Evolutionary conservation across 305 asterid genomes (phyloP).

Genomic region (Fraxinus velutina): DNA sequence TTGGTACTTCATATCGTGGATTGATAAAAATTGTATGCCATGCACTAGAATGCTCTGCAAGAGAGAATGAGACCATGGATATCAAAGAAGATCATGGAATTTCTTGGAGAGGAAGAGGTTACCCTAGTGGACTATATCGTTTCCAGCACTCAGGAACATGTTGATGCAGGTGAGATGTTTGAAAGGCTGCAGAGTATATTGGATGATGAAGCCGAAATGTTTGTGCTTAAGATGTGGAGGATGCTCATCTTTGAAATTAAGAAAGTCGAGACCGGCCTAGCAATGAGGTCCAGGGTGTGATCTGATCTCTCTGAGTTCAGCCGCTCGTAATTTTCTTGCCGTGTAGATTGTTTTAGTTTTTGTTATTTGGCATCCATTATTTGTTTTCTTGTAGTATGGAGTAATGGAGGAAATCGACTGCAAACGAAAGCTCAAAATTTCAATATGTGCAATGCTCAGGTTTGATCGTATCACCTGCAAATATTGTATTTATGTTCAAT

Average conservation of each 20-base stretch:
- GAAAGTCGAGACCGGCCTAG: conserved; percentile 84
- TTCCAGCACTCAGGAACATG: conserved; percentile 91
- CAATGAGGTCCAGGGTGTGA: conserved; percentile 56
- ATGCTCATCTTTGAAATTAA: conserved; percentile 98
- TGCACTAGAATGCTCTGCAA: conserved; percentile 64
- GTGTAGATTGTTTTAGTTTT: not conserved
- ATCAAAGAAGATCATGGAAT: conserved; percentile 87
- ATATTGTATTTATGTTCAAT: not conserved
- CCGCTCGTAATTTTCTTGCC: conserved; percentile 7
- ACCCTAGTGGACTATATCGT: conserved; percentile 86
- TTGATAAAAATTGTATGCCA: conserved; percentile 4
- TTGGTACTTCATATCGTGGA: not conserved
- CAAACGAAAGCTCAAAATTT: not conserved
- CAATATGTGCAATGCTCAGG: not conserved
- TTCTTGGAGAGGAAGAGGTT: conserved; percentile 90
- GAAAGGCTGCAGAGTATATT: conserved; percentile 83
- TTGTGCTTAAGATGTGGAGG: conserved; percentile 99
- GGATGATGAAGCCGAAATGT: conserved; percentile 99
- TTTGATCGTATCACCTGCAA: not conserved
- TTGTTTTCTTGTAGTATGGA: not conserved
- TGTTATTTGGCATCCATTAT: not conserved
- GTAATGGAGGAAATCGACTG: not conserved
- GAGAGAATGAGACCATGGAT: conserved; percentile 95
- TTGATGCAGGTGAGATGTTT: conserved; percentile 83
- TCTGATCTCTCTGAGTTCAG: not conserved